Evolutionary conservation across 2,329 filamentous ascomycete genomes (phyloP).

Genomic region (Paecilomyces variotii): DNA sequence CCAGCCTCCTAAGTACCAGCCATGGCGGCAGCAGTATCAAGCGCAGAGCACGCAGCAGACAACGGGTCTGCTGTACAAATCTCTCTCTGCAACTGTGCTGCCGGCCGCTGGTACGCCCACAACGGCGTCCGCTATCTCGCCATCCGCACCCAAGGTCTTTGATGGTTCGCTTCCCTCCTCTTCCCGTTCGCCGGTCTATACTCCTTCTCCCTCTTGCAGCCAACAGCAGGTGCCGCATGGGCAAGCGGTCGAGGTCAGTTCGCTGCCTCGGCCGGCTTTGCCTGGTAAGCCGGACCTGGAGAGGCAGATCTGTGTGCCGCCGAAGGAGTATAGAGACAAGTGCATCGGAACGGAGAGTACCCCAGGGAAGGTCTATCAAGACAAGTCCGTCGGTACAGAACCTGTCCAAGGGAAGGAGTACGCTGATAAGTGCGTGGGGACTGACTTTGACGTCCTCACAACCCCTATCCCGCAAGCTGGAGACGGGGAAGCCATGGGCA

Average conservation of each 20-base stretch:
- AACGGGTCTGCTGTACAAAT: neutral
- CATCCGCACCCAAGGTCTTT: neutral
- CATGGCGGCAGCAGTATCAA: neutral
- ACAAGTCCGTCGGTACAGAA: neutral
- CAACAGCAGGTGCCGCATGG: neutral
- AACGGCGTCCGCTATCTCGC: neutral
- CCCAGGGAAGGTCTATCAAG: neutral
- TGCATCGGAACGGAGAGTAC: neutral
- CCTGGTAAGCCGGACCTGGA: neutral
- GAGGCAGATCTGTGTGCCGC: neutral
- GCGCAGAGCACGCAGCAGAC: neutral
- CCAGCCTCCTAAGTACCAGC: neutral
- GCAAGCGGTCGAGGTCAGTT: neutral
- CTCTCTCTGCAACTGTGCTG: neutral
- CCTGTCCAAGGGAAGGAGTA: neutral
- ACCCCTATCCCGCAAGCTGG: neutral
- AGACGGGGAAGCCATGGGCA: neutral
- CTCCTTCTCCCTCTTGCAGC: neutral
- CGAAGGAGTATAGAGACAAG: neutral
- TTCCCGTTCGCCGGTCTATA: neutral
- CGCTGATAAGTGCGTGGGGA: neutral
- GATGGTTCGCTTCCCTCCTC: neutral
- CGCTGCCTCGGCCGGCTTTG: neutral
- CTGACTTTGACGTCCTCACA: neutral
- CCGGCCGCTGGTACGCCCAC: neutral